Evolutionary conservation across 2,329 filamentous ascomycete genomes (phyloP).

Genomic region (Epicoccum sorghinum): DNA sequence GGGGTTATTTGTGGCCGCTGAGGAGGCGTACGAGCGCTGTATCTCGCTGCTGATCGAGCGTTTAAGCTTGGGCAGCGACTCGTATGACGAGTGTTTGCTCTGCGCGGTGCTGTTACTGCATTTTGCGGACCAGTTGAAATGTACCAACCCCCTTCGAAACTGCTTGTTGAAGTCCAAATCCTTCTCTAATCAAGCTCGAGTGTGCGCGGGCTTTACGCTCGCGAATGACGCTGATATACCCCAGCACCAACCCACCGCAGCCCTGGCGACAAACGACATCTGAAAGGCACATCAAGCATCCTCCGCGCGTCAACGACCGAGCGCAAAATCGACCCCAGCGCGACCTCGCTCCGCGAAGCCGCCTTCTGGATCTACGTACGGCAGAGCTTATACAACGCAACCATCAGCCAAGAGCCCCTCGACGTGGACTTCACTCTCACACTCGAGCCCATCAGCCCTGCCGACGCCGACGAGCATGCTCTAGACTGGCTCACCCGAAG

Average conservation of each 20-base stretch:
- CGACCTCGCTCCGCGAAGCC: conserved; percentile 38
- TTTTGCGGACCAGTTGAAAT: conserved; percentile 38
- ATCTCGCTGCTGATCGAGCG: conserved; percentile 36
- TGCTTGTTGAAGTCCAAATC: too few relatives aligned
- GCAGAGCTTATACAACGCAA: conserved; percentile 40
- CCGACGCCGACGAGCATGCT: conserved; percentile 22
- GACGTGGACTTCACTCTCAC: conserved; percentile 36
- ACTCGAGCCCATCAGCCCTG: too few relatives aligned
- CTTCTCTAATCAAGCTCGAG: too few relatives aligned
- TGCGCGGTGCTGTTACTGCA: conserved; percentile 41
- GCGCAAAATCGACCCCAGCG: conserved; percentile 34
- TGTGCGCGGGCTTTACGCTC: too few relatives aligned
- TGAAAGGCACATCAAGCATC: conserved; percentile 38
- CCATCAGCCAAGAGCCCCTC: conserved; percentile 38
- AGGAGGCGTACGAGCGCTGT: conserved; percentile 34
- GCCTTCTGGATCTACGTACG: conserved; percentile 43
- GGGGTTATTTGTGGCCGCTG: conserved; percentile 20
- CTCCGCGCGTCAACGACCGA: conserved; percentile 33
- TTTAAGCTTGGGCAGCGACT: conserved; percentile 25
- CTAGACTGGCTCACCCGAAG: conserved; percentile 30
- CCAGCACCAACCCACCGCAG: conserved; percentile 28
- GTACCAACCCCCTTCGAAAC: background rate
- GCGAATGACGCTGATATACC: background rate
- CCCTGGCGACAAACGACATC: conserved; percentile 33
- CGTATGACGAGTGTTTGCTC: conserved; percentile 35